Evolutionary conservation across 2,329 filamentous ascomycete genomes (phyloP), one percentile per base, ranked within the genome.

Genomic region (Hirsutella minnesotensis): DNA sequence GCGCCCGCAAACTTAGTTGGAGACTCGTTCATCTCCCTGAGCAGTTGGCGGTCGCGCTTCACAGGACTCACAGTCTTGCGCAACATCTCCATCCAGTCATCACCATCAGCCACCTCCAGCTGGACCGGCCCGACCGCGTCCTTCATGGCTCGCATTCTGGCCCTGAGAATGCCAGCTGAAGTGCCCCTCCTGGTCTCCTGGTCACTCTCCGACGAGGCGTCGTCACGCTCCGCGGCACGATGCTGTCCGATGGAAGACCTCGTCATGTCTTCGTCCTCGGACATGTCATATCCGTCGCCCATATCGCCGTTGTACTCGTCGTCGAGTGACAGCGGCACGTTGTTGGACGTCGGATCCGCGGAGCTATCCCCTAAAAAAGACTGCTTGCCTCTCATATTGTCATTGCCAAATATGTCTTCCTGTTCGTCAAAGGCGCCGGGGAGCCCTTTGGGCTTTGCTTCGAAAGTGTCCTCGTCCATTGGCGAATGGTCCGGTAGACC

Each of bases 351-450:
- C 65, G 81, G 83, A 83, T 82, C 84, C 79, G 81, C 83, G 79
- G 83, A 89, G 81, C 84, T 81, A 72, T 81, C 75, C 77, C 81
- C 86, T 85, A 89, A 89, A 90, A 92, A 90, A 89, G 85, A 86
- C 76, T 79, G 71, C 50, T 66, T 63, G 43, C 63, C 60, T n/a
- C 66, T 56, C 42, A 75, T 67, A 19, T 79, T 75, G 43, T 79
- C 75, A 44, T 75, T 70, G 49, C 75, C 70, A 49, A 73, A 72
- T 37, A 70, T 54, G 30, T 69, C 69, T 24, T 69, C 67, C 40
- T 75, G 71, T 43, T 77, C 72, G 30, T 86, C 82, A 61, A 95
- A 96, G 0, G 86, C 79, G 39, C 92, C 90, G 5, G 90, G 90
- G 20, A 92, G 69, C 24, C 72, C 61, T 16, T 59, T 62, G 10